Evolutionary conservation across 2,329 filamentous ascomycete species (phyloP).

Genomic region (Epichloe amarillans): DNA sequence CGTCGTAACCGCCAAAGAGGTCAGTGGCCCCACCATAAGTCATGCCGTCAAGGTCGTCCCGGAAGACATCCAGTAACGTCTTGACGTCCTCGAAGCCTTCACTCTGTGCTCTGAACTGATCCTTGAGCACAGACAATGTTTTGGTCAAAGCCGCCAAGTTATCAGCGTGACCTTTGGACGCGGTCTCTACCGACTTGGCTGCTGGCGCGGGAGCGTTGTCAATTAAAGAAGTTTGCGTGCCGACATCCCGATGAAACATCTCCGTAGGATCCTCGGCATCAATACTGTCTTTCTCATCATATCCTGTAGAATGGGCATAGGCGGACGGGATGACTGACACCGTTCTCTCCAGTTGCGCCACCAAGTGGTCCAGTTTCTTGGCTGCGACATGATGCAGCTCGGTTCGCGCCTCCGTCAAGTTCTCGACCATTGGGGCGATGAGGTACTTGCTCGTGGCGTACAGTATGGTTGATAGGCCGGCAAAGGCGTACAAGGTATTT

Average conservation of each 20-base stretch:
- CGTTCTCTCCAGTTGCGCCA: constrained; percentile 37
- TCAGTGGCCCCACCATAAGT: constrained; percentile 30
- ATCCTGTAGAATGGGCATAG: constrained; percentile 6
- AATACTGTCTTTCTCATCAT: constrained; percentile 22
- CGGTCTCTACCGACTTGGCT: constrained; percentile 11
- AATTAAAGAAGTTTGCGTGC: constrained; percentile 55
- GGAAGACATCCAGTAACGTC: constrained; percentile 42
- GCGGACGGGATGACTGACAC: constrained; percentile 47
- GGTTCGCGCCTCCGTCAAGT: constrained; percentile 35
- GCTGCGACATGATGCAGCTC: constrained; percentile 38
- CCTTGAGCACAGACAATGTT: constrained; percentile 28
- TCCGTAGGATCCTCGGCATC: constrained; percentile 55
- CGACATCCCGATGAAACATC: constrained; percentile 69
- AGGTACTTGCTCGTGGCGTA: constrained; percentile 62
- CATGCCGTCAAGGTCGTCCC: constrained; percentile 52
- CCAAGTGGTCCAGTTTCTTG: constrained; percentile 30
- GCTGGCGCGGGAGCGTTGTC: constrained; percentile 6
- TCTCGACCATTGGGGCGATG: constrained; percentile 46
- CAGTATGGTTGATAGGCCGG: constrained; percentile 44
- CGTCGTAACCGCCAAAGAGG: constrained; percentile 24
- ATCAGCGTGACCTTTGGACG: constrained; percentile 25
- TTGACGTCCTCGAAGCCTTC: constrained; percentile 38
- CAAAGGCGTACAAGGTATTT: constrained; percentile 44
- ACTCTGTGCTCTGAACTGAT: constrained; percentile 30
- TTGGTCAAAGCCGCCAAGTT: constrained; percentile 30